Conservation (phyloP, 768 basidiomycete genomes). For the Calocybe gangraenosa region DNA sequence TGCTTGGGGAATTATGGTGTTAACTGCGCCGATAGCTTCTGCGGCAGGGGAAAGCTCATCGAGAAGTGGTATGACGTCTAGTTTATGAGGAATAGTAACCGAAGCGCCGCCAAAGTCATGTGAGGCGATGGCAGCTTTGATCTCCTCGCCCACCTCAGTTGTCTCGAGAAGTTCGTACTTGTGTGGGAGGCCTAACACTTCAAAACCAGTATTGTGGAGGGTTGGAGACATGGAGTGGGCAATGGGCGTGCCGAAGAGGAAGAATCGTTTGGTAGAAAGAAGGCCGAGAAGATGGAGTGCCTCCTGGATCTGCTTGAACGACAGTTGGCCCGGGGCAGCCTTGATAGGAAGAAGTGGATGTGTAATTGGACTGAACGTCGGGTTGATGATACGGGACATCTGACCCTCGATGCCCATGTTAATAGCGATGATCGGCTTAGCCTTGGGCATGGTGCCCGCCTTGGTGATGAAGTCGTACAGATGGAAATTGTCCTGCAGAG, state of each 20-base stretch:
- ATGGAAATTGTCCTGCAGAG: slow-evolving; percentile 72
- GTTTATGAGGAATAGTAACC: slow-evolving; percentile 94
- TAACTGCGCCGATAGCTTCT: slow-evolving; percentile 87
- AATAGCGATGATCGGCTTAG: slow-evolving; percentile 89
- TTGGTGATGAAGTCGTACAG: slow-evolving; percentile 68
- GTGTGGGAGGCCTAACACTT: slow-evolving; percentile 79
- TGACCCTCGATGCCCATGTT: slow-evolving; percentile 92
- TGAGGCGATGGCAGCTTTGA: slow-evolving; percentile 57
- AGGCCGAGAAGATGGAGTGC: slow-evolving; percentile 80
- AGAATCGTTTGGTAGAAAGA: slow-evolving; percentile 70
- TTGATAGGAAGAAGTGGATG: slow-evolving; percentile 82
- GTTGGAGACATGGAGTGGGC: slow-evolving; percentile 87
- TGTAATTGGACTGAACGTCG: slow-evolving; percentile 84
- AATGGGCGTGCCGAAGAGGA: slow-evolving; percentile 89
- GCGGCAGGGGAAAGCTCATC: slow-evolving; percentile 80
- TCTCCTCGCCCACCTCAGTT: slow-evolving; percentile 53
- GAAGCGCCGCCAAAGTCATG: slow-evolving; percentile 91
- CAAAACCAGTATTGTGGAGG: slow-evolving; percentile 87
- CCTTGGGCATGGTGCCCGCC: slow-evolving; percentile 32
- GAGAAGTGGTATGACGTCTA: slow-evolving; percentile 82
- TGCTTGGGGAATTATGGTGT: slow-evolving; percentile 72
- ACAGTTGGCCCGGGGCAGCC: slow-evolving; percentile 92
- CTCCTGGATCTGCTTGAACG: slow-evolving; percentile 80
- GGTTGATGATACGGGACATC: slow-evolving; percentile 84
- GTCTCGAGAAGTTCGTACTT: slow-evolving; percentile 79